These are phyloP conservation scores for Ceriops zippeliana DNA, from an alignment of 345 rosid species.

Conservation along the genomic window DNA sequence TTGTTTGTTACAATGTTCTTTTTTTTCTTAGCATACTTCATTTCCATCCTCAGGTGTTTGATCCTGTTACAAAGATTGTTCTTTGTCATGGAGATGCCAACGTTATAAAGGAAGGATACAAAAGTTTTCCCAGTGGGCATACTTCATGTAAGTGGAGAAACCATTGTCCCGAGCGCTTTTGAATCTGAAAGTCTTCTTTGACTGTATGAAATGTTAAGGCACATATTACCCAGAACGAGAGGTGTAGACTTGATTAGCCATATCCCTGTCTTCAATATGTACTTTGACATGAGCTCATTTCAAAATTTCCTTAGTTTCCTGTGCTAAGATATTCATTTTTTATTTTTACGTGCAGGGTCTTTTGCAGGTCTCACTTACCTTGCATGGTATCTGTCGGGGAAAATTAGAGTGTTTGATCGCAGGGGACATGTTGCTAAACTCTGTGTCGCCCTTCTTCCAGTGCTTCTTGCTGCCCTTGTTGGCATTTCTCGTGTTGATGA, in stretches of 20 bases:
- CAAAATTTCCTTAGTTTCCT: too few relatives aligned
- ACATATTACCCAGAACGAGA: too few relatives aligned
- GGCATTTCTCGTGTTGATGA: slow-evolving; percentile 61
- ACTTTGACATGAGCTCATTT: too few relatives aligned
- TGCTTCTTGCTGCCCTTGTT: slow-evolving; percentile 47
- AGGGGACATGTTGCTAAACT: slow-evolving; percentile 24
- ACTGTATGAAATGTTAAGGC: too few relatives aligned
- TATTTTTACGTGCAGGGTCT: slow-evolving; percentile 43
- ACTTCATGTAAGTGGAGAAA: slow-evolving; percentile 42
- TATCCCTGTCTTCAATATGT: too few relatives aligned
- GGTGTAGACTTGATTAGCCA: too few relatives aligned
- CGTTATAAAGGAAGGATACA: slow-evolving; percentile 61
- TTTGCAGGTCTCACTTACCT: slow-evolving; percentile 63
- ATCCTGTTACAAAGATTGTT: slow-evolving; percentile 36
- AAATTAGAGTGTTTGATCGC: slow-evolving; percentile 49
- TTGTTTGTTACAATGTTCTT: not conserved
- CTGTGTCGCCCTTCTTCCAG: slow-evolving; percentile 46
- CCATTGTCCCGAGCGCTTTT: too few relatives aligned
- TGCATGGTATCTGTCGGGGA: slow-evolving; percentile 63
- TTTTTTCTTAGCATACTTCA: too few relatives aligned
- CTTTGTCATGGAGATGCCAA: slow-evolving; percentile 43
- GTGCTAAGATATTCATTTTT: too few relatives aligned
- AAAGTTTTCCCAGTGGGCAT: slow-evolving; percentile 75
- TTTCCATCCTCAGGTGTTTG: slow-evolving; percentile 35
- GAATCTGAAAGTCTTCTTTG: too few relatives aligned